Percentiles rank a stretch among this genome's conserved stretches.
phyloP scores from a whole-genome alignment of 441 rosid species.

The Mallotus japonicus region DNA sequence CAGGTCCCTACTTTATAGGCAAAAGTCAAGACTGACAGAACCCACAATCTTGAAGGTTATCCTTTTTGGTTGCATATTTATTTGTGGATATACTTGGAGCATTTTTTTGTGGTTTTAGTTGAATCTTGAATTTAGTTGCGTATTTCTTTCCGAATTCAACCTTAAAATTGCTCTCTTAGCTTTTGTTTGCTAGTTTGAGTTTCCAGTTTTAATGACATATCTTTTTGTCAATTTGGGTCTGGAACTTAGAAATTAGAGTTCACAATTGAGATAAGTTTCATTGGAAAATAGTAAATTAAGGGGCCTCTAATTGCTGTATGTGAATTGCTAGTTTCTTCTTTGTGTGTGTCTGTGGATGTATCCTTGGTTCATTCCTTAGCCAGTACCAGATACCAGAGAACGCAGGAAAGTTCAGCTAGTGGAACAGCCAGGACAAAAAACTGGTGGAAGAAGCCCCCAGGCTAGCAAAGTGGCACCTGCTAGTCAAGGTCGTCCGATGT shows the following conservation, averaged over 20 bases:
- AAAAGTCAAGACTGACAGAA: background rate
- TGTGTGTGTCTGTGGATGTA: conserved; percentile 2
- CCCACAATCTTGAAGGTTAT: background rate
- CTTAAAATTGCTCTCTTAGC: background rate
- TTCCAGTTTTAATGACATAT: background rate
- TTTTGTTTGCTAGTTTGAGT: background rate
- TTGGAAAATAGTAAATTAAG: background rate
- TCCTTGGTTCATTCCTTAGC: conserved; percentile 53
- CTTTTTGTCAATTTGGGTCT: background rate
- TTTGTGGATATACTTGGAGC: background rate
- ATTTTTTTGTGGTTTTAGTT: background rate
- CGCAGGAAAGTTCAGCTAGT: conserved; percentile 94
- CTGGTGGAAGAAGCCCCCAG: conserved; percentile 68
- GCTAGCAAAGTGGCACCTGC: conserved; percentile 49
- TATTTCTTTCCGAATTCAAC: background rate
- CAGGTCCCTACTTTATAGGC: background rate
- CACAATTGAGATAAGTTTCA: background rate
- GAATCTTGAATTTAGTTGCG: background rate
- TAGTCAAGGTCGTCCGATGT: conserved; percentile 86
- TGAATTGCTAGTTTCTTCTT: conserved; percentile 10
- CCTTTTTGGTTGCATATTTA: background rate
- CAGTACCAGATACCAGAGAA: conserved; percentile 66
- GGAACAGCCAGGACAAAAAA: conserved; percentile 93
- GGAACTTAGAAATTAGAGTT: background rate
- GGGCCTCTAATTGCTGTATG: background rate